Base-by-base conservation (phyloP, 169 alveolate species). In the Cyclospora cayetanensis region DNA sequence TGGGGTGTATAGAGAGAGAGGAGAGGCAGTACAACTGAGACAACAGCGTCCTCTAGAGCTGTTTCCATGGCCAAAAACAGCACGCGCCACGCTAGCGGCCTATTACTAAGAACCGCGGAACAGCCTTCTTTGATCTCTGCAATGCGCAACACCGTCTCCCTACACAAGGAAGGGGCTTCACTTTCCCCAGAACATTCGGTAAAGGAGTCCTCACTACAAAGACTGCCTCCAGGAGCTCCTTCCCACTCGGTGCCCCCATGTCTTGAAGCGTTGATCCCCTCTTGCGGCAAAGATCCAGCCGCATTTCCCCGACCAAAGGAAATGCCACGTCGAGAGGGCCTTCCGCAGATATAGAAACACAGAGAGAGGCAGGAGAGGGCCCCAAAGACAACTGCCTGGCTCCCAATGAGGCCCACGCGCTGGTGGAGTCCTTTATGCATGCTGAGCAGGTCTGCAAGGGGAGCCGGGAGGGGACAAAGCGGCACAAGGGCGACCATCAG, bases 41-140 rank as follows among this genome's bases (percentile, higher is more conserved):
- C 92, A 94, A 94, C 91, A 35, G 84, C 70, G 84, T 94, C 96
- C 68, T 94, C 96, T 5, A 94, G 41, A 0, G 95, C 96, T 2
- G 96, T 94, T 50, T 94, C 96, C 31, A 92, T 31, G 25, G 95
- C 96, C 5, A 94, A 76, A 15, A 84, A 83, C 52, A 94, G 50
- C 25, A 92, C 84, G n/a, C 95, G 72, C 77, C 80, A 77, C 41
- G 87, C 89, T 7, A 90, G 9, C 74, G 31, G 72, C 34, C 46
- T 53, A 35, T 79, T 43, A 37, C 46, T 4, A 7, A 79, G 52
- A 7, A 82, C 91, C 43, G 79, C 46, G n/a, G 65, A 39, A 12
- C 77, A 41, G 34, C 94, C 94, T 22, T 66, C 90, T 0, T 76
- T 12, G 11, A 90, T 52, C 11, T 90, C 93, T 68, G 43, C 42